Evolutionary conservation across 345 rosid genomes (phyloP), one percentile per base, ranked within the genome.

Genomic region (Gossypium rotundifolium): DNA sequence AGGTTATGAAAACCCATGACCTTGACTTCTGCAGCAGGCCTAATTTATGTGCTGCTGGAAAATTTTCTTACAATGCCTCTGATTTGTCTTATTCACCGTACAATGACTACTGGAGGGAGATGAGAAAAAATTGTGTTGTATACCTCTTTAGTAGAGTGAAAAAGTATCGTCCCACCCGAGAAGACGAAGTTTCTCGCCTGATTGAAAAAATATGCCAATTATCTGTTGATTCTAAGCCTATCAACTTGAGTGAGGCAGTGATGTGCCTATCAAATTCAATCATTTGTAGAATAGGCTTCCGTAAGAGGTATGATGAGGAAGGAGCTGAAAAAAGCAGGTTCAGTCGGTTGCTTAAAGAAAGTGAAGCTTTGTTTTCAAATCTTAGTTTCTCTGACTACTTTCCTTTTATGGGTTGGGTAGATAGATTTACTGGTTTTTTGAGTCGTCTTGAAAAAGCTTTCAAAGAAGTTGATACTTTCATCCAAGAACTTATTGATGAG

Each of bases 371-470:
- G 42, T n/a, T 83, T 9, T 79, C 73, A 7, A 79, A 79, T 66
- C 80, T 84, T 61, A 87, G 76, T 57, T 76, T 84, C 40, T 65
- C 52, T 0, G 88, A 90, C 64, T 79, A 73, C 51, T 75, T 85
- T 51, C 92, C 90, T 12, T 58, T 48, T 40, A 22, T 76, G 11
- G 87, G 88, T 1, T 82, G 83, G 81, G 12, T 83, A 0, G 92
- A 90, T 70, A 77, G 51, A 71, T 27, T 88, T 27, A 75, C 81
- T 0, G 88, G 90, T 1, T 17, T 78, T 40, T 20, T 53, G 9
- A 14, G 58, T 16, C 71, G 82, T 12, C 72, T 88, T 22, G 80
- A 74, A 16, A 86, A 76, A 23, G 79, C 65, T 27, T 81, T 80
- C 51, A 61, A 51, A 3, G 80, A 76, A 63, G 69, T 81, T 18